Evolutionary conservation across 345 rosid genomes (phyloP), one percentile per base, ranked within the genome.

Genomic region (Moricandia moricandioides): DNA sequence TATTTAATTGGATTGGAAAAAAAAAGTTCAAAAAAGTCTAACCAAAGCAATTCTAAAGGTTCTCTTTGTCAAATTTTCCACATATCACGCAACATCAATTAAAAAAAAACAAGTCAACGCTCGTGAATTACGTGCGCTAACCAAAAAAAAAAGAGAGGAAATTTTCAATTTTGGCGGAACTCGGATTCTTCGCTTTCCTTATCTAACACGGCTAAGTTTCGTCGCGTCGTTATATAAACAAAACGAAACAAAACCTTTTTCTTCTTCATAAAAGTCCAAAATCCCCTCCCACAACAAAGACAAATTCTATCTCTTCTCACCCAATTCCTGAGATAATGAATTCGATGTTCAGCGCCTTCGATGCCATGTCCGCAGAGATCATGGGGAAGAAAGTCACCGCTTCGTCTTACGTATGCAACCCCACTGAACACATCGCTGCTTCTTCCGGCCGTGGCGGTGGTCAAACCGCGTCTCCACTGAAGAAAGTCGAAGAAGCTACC

Each of bases 331-430:
- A 4, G 4, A 70, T 37, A 75, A 89, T 91, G 93, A 89, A 91
- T 75, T 91, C 96, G 8, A 85, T 89, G 79, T 91, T 91, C 77
- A 88, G 93, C 69, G 78, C 85, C 52, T 91, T 89, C 29, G 96
- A 89, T 49, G 87, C 82, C 7, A 26, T 88, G 78, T 80, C 83
- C 21, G 89, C 86, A 2, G 97, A 91, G 80, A 76, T 85, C 18
- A 70, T 88, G 83, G 83, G 93, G 33, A 83, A 82, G n/a, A 67
- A 74, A 27, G 30, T 80, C 64, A 65, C 71, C 29, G 45, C 89
- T 9, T 63, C 71, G 34, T 72, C 79, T 59, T 65, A 10, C 7
- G 37, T 66, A 37, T 60, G 29, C 47, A 14, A 16, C 40, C n/a
- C 62, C 63, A 65, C 72, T 77, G 57, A 71, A 71, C 71, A 60